Evolutionary conservation across 2,329 filamentous ascomycete genomes (phyloP).

Genomic region (Colletotrichum zoysiae): DNA sequence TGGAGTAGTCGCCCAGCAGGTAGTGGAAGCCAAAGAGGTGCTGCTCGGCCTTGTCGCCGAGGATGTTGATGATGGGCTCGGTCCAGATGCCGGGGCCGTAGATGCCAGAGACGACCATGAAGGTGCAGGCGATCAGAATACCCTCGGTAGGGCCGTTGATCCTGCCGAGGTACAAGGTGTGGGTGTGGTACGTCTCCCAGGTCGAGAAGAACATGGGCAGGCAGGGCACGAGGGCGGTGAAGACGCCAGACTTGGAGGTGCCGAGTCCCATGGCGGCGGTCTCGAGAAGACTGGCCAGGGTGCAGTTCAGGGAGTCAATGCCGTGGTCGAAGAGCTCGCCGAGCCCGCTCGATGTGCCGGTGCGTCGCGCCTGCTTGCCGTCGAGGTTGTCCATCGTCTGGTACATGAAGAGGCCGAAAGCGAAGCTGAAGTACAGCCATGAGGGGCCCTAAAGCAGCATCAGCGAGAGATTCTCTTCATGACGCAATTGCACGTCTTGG

Average conservation of each 20-base stretch:
- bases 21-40: conserved; percentile 65
- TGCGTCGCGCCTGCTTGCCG: conserved; percentile 95
- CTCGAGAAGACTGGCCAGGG: conserved; percentile 89
- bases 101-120: conserved; percentile 90
- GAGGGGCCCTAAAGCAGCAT: conserved; percentile 73
- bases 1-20: conserved; percentile 76
- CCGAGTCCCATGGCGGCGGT: conserved; percentile 94
- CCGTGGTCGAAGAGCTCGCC: conserved; percentile 99
- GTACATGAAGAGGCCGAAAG: conserved; percentile 97
- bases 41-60: conserved; percentile 69
- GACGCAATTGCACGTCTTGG: conserved; percentile 35
- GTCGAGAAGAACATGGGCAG: conserved; percentile 99
- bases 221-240: conserved; percentile 91
- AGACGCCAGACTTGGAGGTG: conserved; percentile 84
- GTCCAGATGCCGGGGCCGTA: conserved; percentile 92
- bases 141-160: conserved; percentile 99
- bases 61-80: conserved; percentile 75
- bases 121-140: conserved; percentile 84
- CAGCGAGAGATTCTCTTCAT: conserved; percentile 31
- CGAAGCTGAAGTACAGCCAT: conserved; percentile 97
- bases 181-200: conserved; percentile 99
- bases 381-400: conserved; percentile 99
- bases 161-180: conserved; percentile 94
- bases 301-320: conserved; percentile 98
- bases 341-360: conserved; percentile 92